Evolutionary conservation across 2,329 filamentous ascomycete species (phyloP), one percentile per base, ranked within the genome.

Genomic region (Ploettnerulaceae sp.): DNA sequence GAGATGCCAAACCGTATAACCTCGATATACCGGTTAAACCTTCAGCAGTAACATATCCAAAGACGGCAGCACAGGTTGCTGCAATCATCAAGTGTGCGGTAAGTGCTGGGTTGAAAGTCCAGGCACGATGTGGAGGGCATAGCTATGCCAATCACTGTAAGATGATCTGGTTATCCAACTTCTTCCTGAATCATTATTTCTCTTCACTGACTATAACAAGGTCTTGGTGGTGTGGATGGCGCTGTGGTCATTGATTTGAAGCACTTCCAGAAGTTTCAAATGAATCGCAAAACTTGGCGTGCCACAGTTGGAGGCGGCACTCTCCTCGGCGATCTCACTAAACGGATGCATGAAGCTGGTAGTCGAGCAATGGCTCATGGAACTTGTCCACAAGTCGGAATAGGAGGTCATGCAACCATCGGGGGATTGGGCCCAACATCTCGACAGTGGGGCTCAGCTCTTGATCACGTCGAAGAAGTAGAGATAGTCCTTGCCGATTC

Each of bases 291-390:
- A 4, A 78, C 71, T 4, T 77, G 74, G 71, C 62, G 71, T 38
- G 78, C 78, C 5, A 75, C 68, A 0, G 70, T 80, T 47, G 78
- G 79, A 6, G 67, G 72, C 3, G 79, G 78, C 2, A 69, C 68
- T 25, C 66, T 60, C n/a, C 69, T 82, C 0, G 69, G 71, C 3
- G 69, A 78, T 41, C 63, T 82, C 11, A 74, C 75, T 7, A 59
- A 69, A 26, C 64, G 67, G 32, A 64, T 82, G 7, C 71, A 77
- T 46, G 58, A 70, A 6, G 68, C 72, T 43, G 77, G 75, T 5
- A 68, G 69, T 21, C 69, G 78, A n/a, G 78, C 77, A 2, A 73
- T 82, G 42, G 67, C 78, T 0, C 78, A 82, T 45, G 78, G 78
- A 7, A 74, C 75, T 1, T 82, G 79, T 48, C 77, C 77, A 0